Base-by-base conservation (phyloP, 2,329 filamentous ascomycete genomes). In the Diaporthe sp. region DNA sequence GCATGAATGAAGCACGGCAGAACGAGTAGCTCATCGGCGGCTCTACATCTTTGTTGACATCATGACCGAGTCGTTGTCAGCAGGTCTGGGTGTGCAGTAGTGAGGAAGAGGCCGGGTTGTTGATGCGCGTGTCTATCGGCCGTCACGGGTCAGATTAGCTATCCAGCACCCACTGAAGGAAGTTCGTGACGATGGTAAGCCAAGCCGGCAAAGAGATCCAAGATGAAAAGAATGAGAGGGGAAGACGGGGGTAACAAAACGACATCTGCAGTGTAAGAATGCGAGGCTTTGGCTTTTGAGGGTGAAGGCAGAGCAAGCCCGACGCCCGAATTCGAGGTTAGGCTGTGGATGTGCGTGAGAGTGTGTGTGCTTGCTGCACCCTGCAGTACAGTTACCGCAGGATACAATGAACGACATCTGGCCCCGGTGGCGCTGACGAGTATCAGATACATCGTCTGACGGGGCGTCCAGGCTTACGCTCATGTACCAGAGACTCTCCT, bases 301-400 rank as follows among this genome's bases (percentile, higher is more conserved):
- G 71, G 61, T 73, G 53, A 63, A 76, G 70, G 73, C 71, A 77
- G 73, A 67, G 37, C 70, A 75, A 55, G 60, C 57, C 73, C 72
- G 67, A 57, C 63, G 67, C 63, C 49, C 63, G 71, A 55, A 71
- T 51, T 73, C 57, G 61, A 73, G 73, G 73, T 67, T 75, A 77
- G 75, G 76, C 76, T 77, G 76, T 70, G 49, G 65, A 49, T 70
- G 65, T 55, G 65, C 34, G 65, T 42, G 65, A 17, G 63, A 20
- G 63, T 53, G 65, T 70, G 65, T 76, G 37, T 72, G 70, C 72
- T 63, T 72, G 72, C 67, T 65, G 73, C 73, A 72, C 57, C 70
- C 65, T 55, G 76, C 73, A 71, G 73, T 75, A 77, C 73, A 75
- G 73, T 63, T 63, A 77, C 76, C 74, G 47, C 61, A 65, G 73